A percentile compares a stretch with the other conserved stretches of the same genome.
Evolutionary conservation across 2,329 filamentous ascomycete species (phyloP).

Genomic region (Trichophyton benhamiae): DNA sequence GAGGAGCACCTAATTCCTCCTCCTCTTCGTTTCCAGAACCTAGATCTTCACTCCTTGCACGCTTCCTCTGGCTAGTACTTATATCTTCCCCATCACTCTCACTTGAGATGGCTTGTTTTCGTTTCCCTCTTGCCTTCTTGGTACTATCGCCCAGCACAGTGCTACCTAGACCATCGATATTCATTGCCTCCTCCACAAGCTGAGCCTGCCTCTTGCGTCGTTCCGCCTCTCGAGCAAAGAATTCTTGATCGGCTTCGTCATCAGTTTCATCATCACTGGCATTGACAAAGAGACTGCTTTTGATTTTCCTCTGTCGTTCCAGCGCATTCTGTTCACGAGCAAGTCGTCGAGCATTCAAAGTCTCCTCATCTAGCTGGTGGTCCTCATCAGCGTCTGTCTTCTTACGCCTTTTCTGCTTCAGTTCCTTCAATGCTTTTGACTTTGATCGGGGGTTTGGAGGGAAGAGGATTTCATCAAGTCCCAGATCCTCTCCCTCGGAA

Average conservation of each 20-base stretch:
- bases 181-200: conserved; percentile 38
- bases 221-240: conserved; percentile 65
- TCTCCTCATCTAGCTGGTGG: conserved; percentile 52
- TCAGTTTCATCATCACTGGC: conserved; percentile 85
- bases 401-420: conserved; percentile 49
- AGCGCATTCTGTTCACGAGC: conserved; percentile 54
- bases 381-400: conserved; percentile 34
- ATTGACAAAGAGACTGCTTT: conserved; percentile 70
- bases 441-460: conserved; percentile 41
- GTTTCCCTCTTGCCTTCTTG: conserved; percentile 6
- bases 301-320: conserved; percentile 69
- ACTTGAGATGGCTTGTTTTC: conserved; percentile 1
- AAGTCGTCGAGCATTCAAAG: conserved; percentile 46
- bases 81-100: conserved; percentile 9
- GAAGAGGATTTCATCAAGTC: conserved; percentile 53
- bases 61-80: not conserved
- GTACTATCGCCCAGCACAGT: conserved; percentile 14
- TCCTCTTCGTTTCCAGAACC: not conserved
- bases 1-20: conserved; percentile 9
- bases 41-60: not conserved
- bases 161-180: conserved; percentile 24
- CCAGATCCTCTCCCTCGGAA: conserved; percentile 48
- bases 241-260: conserved; percentile 56
- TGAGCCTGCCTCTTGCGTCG: conserved; percentile 46
- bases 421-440: conserved; percentile 42